A percentile compares a stretch with the other conserved stretches of the same genome.
Evolutionary conservation across 176 grass and related monocot genomes (phyloP).

Genomic region (Tillandsia leiboldiana): DNA sequence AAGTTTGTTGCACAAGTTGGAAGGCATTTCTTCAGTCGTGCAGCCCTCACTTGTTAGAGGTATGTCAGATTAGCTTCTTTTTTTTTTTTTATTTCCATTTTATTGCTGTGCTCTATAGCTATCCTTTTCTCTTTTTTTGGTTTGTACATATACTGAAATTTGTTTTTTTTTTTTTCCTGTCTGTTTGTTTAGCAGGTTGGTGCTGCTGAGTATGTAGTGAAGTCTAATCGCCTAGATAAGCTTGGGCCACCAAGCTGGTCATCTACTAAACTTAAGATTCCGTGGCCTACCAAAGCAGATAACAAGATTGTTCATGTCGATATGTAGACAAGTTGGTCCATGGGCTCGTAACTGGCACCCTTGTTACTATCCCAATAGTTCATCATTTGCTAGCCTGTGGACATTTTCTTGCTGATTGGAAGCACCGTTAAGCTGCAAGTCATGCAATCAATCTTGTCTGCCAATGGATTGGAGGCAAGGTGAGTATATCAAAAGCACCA

Average conservation of each 20-base stretch:
- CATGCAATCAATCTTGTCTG: background rate
- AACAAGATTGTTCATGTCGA: too few relatives aligned
- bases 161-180: background rate
- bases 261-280: too few relatives aligned
- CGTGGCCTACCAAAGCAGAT: too few relatives aligned
- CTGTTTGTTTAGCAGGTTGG: background rate
- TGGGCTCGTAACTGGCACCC: too few relatives aligned
- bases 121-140: constrained; percentile 1
- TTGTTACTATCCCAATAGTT: background rate
- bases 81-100: constrained; percentile 3
- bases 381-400: background rate
- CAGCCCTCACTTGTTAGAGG: constrained; percentile 35
- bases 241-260: too few relatives aligned
- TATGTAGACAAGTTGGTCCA: too few relatives aligned
- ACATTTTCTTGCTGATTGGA: too few relatives aligned
- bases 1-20: background rate
- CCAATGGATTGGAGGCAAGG: too few relatives aligned
- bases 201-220: background rate
- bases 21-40: background rate
- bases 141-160: constrained; percentile 5
- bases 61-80: constrained; percentile 14
- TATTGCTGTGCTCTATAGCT: background rate
- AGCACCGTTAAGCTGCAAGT: constrained; percentile 22
- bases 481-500: too few relatives aligned
- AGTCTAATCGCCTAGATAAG: too few relatives aligned